phyloP scores from a whole-genome alignment of 1,284 basidiomycete genomes.

The Porodaedalea pini region DNA sequence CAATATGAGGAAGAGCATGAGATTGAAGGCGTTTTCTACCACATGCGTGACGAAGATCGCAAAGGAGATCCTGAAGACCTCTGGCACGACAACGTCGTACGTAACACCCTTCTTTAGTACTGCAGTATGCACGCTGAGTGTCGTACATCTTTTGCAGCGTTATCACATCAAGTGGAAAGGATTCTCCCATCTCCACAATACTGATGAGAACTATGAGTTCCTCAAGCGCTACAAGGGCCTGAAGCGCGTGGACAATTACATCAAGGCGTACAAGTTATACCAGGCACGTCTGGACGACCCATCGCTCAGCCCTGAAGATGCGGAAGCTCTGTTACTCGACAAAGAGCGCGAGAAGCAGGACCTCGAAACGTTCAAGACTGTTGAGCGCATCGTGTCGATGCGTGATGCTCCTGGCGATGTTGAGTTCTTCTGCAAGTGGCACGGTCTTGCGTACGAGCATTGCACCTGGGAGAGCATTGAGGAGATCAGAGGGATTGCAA shows the following conservation, averaged over 20 bases:
- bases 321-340: conserved; percentile 85
- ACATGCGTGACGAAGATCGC: conserved; percentile 77
- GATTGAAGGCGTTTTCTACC: conserved; percentile 83
- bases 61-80: conserved; percentile 74
- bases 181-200: conserved; percentile 93
- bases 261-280: conserved; percentile 80
- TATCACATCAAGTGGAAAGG: conserved; percentile 97
- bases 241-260: conserved; percentile 99
- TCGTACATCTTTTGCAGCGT: conserved; percentile 48
- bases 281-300: conserved; percentile 67
- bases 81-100: conserved; percentile 82
- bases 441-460: conserved; percentile 88
- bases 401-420: conserved; percentile 68
- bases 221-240: conserved; percentile 90
- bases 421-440: conserved; percentile 99
- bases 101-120: conserved; percentile 30
- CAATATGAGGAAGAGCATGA: conserved; percentile 76
- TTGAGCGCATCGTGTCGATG: conserved; percentile 89
- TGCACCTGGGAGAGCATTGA: conserved; percentile 93
- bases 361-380: conserved; percentile 85
- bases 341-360: conserved; percentile 89
- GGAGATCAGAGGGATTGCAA: conserved; percentile 74
- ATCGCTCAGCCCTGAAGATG: conserved; percentile 80
- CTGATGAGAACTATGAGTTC: conserved; percentile 95
- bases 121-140: conserved; percentile 15